Evolutionary conservation across 2,329 filamentous ascomycete genomes (phyloP).

Genomic region (Pseudogymnoascus sp.): DNA sequence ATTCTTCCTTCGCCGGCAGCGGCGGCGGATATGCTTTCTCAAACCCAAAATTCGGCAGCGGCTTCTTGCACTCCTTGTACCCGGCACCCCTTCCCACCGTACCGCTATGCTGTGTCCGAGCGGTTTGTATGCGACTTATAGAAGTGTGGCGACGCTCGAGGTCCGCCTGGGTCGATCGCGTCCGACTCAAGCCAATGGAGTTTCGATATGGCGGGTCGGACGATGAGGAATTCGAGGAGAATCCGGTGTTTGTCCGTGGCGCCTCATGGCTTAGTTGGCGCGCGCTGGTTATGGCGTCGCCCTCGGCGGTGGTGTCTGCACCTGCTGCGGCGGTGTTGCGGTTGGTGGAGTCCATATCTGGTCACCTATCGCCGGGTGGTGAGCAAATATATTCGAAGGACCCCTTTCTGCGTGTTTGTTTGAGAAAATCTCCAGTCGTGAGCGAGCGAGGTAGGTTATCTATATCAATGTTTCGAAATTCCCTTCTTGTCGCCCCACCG

Average conservation of each 20-base stretch:
- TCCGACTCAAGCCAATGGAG: slow-evolving; percentile 45
- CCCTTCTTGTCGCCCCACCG: not conserved
- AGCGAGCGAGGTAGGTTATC: slow-evolving; percentile 2
- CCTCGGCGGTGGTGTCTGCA: not conserved
- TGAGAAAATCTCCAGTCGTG: not conserved
- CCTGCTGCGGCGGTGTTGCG: not conserved
- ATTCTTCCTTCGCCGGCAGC: slow-evolving; percentile 63
- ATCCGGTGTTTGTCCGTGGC: slow-evolving; percentile 49
- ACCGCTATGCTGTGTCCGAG: slow-evolving; percentile 58
- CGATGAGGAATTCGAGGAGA: slow-evolving; percentile 42
- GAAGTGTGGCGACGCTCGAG: slow-evolving; percentile 62
- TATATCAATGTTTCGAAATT: not conserved
- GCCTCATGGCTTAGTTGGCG: slow-evolving; percentile 42
- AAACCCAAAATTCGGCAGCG: slow-evolving; percentile 60
- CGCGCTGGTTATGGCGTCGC: not conserved
- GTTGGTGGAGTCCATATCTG: slow-evolving; percentile 6
- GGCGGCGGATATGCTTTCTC: slow-evolving; percentile 68
- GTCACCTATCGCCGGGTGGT: not conserved
- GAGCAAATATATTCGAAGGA: slow-evolving; percentile 4
- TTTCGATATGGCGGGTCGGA: slow-evolving; percentile 31
- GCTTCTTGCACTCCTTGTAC: slow-evolving; percentile 41
- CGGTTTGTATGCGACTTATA: slow-evolving; percentile 63
- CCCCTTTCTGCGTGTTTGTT: not conserved
- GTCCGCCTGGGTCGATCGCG: slow-evolving; percentile 53
- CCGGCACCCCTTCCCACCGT: slow-evolving; percentile 54